Base-by-base conservation (phyloP, 768 basidiomycete genomes). In the Pleurotus pulmonarius region DNA sequence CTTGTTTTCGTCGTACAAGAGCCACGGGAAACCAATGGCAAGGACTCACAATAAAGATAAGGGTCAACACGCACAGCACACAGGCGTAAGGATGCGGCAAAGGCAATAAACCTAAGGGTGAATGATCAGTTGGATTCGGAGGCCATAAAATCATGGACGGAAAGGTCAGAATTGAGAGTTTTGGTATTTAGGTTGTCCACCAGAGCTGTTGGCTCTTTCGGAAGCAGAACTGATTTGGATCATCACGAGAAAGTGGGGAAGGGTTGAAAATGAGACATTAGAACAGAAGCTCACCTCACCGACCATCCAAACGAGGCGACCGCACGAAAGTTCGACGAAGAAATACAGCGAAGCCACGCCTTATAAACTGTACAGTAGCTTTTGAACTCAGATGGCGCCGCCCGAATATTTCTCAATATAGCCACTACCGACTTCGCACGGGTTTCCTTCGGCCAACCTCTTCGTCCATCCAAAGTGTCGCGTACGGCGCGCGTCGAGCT, bases 171-270 rank as follows among this genome's bases (percentile, higher is more conserved):
- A 20, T 43, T 43, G 41, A 73, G 76, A 71, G 70, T 69, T 78
- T 82, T 82, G 80, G 80, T 79, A 78, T 79, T 66, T 75, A 77
- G 67, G 66, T 72, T 85, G 76, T 87, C 86, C 86, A 87, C 86
- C 81, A 87, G 81, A 86, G 85, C 79, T 80, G 81, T 77, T 77
- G 79, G 77, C 79, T 85, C 80, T 59, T 87, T 87, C 87, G 86
- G 87, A 88, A 88, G 87, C 87, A 88, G 86, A 88, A 88, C 86
- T 86, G 85, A 85, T 62, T 61, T 61, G 59, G 64, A 71, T 81
- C 84, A 85, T 81, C 81, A 77, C 60, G 64, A 46, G 29, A 11
- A 68, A 56, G 38, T 53, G 24, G 41, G 18, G 48, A 46, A 59
- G 46, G 37, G 56, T 55, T 44, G 55, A 25, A 54, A 38, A 15